Base-by-base conservation (phyloP, 2,329 filamentous ascomycete species). In the Cercospora sesami region DNA sequence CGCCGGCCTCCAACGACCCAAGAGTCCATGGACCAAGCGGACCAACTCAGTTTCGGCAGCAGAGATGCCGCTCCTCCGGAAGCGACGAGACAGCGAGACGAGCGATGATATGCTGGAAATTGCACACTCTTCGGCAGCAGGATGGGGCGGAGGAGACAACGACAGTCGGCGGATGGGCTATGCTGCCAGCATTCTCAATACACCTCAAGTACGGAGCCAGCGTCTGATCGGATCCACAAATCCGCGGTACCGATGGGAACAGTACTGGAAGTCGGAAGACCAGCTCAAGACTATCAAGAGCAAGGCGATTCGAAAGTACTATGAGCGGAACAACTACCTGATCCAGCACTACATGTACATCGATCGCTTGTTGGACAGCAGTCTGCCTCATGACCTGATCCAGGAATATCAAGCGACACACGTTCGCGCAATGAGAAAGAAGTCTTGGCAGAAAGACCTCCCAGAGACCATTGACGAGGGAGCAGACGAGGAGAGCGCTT, bases 271-370 rank as follows among this genome's bases (percentile, higher is more conserved):
- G 79, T 87, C 88, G 0, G 89, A 93, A 31, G 89, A 91, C 30
- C 86, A 96, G 77, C 82, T 97, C 71, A 86, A 86, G 72, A 77
- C 80, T 66, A 90, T 96, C 86, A 87, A 86, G 76, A 90, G 88
- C 77, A 91, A 90, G 78, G 85, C 88, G n/a, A 80, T 96, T 68
- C 91, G 93, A 58, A 77, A 90, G 75, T 97, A 97, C 81, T 96
- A 98, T 77, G 90, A 96, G 82, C 88, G 92, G 53, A 94, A 90
- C 77, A 98, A 98, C 80, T 89, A 90, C 73, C 84, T 97, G 53
- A 89, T 98, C 68, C 91, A 95, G 78, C 91, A 96, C 78, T 98
- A 97, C 78, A 85, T 96, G 71, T 97, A 96, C 78, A 97, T 97
- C 74, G 94, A 97, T 80, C 88, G 90, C 63, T 84, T 98, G 66